Percentiles rank a stretch among this genome's conserved stretches.
These are phyloP conservation scores for Xylariaceae sp. DNA, from an alignment of 2,329 filamentous ascomycete genomes.

Conservation along the genomic window DNA sequence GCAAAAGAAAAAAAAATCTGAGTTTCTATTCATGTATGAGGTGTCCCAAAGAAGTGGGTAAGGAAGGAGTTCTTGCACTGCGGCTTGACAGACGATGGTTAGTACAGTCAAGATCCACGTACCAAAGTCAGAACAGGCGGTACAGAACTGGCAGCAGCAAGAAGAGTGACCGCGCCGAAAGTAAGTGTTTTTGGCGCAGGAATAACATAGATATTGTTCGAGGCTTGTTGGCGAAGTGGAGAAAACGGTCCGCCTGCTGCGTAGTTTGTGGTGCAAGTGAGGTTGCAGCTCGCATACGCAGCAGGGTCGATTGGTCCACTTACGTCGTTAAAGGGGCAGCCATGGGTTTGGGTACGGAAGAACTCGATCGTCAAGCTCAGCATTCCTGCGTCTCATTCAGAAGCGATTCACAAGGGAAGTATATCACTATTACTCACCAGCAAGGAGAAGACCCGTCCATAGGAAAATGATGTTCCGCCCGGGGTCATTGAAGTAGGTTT, in stretches of 20 bases:
- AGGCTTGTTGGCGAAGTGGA: slow-evolving; percentile 59
- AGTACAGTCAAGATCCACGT: neutral
- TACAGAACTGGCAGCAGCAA: slow-evolving; percentile 70
- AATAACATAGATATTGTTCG: slow-evolving; percentile 68
- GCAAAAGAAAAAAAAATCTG: neutral
- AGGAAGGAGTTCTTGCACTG: too few species aligned
- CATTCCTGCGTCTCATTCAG: slow-evolving; percentile 50
- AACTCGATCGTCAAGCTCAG: slow-evolving; percentile 70
- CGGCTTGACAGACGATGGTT: too few species aligned
- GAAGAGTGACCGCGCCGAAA: slow-evolving; percentile 65
- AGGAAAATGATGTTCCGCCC: slow-evolving; percentile 71
- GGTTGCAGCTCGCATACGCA: slow-evolving; percentile 52
- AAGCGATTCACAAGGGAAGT: neutral
- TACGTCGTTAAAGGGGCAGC: slow-evolving; percentile 50
- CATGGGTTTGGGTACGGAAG: slow-evolving; percentile 56
- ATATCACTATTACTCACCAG: slow-evolving; percentile 51
- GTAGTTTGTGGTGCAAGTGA: slow-evolving; percentile 52
- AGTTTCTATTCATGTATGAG: neutral
- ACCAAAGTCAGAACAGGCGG: slow-evolving; percentile 67
- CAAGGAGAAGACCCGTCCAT: slow-evolving; percentile 67
- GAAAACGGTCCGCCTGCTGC: slow-evolving; percentile 59
- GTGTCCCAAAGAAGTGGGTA: neutral
- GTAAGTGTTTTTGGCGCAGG: slow-evolving; percentile 61
- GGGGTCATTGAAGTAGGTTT: slow-evolving; percentile 68
- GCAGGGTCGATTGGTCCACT: slow-evolving; percentile 48